phyloP scores from a whole-genome alignment of 1,284 basidiomycete species.

The Apiotrichum porosum region DNA sequence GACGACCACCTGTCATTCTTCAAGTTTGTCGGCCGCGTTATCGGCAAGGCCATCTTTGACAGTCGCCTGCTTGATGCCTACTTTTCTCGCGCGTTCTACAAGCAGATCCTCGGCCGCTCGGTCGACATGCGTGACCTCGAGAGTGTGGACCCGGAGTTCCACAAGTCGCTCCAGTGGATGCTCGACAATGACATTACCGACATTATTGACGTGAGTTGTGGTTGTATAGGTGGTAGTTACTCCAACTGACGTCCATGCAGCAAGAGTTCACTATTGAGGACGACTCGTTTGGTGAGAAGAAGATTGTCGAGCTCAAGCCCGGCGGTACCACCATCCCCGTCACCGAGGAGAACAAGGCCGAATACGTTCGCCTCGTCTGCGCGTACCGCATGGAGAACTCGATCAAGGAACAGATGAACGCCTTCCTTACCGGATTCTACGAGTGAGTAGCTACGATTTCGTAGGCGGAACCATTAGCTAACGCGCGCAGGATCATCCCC shows the following conservation, averaged over 20 bases:
- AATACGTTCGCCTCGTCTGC: conserved; percentile 79
- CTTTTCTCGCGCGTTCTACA: conserved; percentile 91
- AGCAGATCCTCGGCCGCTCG: conserved; percentile 82
- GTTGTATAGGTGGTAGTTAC: no score
- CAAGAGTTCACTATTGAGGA: conserved; percentile 51
- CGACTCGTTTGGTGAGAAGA: conserved; percentile 77
- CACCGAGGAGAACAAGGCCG: conserved; percentile 91
- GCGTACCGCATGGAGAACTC: conserved; percentile 88
- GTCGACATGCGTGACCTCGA: conserved; percentile 93
- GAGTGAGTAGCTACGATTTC: no score
- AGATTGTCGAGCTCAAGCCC: conserved; percentile 78
- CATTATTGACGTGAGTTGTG: conserved; percentile 35
- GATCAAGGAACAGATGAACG: conserved; percentile 94
- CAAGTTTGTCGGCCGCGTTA: conserved; percentile 96
- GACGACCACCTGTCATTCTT: conserved; percentile 95
- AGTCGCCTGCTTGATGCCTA: conserved; percentile 95
- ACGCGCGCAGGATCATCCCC: conserved; percentile 38
- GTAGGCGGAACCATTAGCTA: conserved; percentile 48
- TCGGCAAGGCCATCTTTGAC: conserved; percentile 87
- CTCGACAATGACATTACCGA: conserved; percentile 49
- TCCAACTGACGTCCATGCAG: no score
- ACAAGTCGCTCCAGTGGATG: conserved; percentile 51
- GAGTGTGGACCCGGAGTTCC: conserved; percentile 87
- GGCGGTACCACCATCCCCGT: conserved; percentile 76
- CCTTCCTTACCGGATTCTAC: conserved; percentile 86